Percentiles rank a stretch among this genome's conserved stretches.
These are phyloP conservation scores for Aspergillus udagawae DNA, from an alignment of 2,329 filamentous ascomycete species.

Conservation along the genomic window DNA sequence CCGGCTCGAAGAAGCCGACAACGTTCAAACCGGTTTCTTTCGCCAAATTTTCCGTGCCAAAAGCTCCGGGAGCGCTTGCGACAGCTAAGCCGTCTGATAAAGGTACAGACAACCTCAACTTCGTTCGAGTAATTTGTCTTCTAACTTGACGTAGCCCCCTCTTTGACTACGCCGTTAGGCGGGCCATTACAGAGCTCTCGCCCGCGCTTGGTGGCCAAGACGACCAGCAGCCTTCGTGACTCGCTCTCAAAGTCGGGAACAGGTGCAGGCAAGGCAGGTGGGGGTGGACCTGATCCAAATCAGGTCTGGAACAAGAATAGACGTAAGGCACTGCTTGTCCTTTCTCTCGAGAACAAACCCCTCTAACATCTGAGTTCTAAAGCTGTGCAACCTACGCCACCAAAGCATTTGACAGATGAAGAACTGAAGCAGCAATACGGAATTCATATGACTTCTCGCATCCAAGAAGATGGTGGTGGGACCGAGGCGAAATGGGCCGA, in stretches of 20 bases:
- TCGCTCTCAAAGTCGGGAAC: slow-evolving; percentile 48
- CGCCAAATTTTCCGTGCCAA: slow-evolving; percentile 62
- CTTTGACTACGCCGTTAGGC: slow-evolving; percentile 34
- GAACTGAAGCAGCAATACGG: slow-evolving; percentile 66
- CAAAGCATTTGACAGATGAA: slow-evolving; percentile 64
- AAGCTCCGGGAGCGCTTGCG: slow-evolving; percentile 53
- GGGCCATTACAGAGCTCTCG: slow-evolving; percentile 46
- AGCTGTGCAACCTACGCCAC: slow-evolving; percentile 53
- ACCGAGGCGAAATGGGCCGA: slow-evolving; percentile 67
- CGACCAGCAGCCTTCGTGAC: slow-evolving; percentile 51
- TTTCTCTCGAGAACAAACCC: background rate
- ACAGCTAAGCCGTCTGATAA: slow-evolving; percentile 53
- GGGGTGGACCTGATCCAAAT: slow-evolving; percentile 59
- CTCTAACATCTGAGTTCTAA: slow-evolving; percentile 17
- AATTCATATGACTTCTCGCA: slow-evolving; percentile 62
- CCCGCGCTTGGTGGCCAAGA: slow-evolving; percentile 61
- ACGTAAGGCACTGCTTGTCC: slow-evolving; percentile 39
- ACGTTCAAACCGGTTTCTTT: slow-evolving; percentile 64
- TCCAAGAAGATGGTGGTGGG: slow-evolving; percentile 58
- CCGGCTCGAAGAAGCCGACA: slow-evolving; percentile 56
- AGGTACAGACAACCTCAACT: slow-evolving; percentile 33
- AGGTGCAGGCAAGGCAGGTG: slow-evolving; percentile 42
- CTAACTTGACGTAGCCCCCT: background rate
- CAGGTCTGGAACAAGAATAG: slow-evolving; percentile 69
- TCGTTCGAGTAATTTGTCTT: background rate